phyloP scores from a whole-genome alignment of 1,284 basidiomycete species.

The Serendipita sp. region DNA sequence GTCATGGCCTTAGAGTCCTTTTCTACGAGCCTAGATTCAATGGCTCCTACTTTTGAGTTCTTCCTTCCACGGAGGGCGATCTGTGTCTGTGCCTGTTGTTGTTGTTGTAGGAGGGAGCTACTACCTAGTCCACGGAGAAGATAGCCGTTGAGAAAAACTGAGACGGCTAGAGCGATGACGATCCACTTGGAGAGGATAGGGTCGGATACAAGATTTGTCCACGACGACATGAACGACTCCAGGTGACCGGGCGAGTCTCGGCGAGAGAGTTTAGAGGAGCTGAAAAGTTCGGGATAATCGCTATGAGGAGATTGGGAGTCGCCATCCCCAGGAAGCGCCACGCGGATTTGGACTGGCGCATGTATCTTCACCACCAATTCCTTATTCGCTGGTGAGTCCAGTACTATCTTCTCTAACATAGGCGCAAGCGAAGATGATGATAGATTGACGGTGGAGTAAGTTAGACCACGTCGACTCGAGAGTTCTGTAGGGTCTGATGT shows the following conservation, averaged over 20 bases:
- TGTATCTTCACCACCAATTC: constrained; percentile 60
- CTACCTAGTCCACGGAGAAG: constrained; percentile 33
- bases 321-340: constrained; percentile 19
- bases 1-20: constrained; percentile 4
- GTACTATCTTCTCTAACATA: constrained; percentile 21
- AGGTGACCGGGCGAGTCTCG: constrained; percentile 24
- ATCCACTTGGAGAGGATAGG: constrained; percentile 95
- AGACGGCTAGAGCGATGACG: constrained; percentile 73
- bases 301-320: neutral
- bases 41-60: neutral
- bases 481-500: constrained; percentile 8
- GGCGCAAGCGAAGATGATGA: constrained; percentile 25
- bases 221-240: constrained; percentile 84
- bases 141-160: constrained; percentile 87
- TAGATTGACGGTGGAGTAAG: constrained; percentile 28
- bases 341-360: constrained; percentile 48
- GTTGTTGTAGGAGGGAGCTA: constrained; percentile 2
- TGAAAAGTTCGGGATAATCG: neutral
- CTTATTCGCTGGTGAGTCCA: constrained; percentile 14
- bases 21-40: neutral
- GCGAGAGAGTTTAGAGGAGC: neutral
- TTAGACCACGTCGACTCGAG: neutral
- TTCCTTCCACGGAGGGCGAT: neutral
- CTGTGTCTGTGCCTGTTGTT: neutral
- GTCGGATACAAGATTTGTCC: constrained; percentile 90